Evolutionary conservation across 1,284 basidiomycete species (phyloP).

Genomic region (Trichosporon ovoides): DNA sequence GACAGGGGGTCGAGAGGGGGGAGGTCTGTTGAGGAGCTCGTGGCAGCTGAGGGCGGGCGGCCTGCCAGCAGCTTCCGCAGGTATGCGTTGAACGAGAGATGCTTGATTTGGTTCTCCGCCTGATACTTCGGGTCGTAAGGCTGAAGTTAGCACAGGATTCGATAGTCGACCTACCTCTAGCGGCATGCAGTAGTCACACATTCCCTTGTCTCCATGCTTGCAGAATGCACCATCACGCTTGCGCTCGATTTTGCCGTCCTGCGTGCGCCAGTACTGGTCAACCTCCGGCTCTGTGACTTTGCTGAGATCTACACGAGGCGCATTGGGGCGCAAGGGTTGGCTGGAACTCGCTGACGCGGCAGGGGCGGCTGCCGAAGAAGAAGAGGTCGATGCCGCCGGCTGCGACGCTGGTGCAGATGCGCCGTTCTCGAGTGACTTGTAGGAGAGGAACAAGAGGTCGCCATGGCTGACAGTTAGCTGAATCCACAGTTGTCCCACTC

Average conservation of each 20-base stretch:
- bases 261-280: slow-evolving; percentile 76
- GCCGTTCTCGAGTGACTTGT: slow-evolving; percentile 52
- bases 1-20: slow-evolving; percentile 78
- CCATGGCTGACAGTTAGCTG: slow-evolving; percentile 64
- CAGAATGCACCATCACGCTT: slow-evolving; percentile 79
- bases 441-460: slow-evolving; percentile 82
- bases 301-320: slow-evolving; percentile 23
- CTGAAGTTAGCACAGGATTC: slow-evolving; percentile 28
- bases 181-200: slow-evolving; percentile 99
- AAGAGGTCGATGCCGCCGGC: slow-evolving; percentile 11
- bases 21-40: slow-evolving; percentile 54
- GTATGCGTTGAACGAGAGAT: slow-evolving; percentile 92
- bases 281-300: slow-evolving; percentile 72
- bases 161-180: slow-evolving; percentile 60
- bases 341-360: slow-evolving; percentile 10
- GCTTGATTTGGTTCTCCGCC: slow-evolving; percentile 86
- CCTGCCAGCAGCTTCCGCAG: slow-evolving; percentile 67
- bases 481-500: slow-evolving; percentile 36
- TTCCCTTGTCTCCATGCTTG: slow-evolving; percentile 88
- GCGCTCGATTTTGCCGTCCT: slow-evolving; percentile 83
- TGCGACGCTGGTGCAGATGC: background rate
- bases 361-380: slow-evolving; percentile 11
- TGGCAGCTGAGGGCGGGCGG: slow-evolving; percentile 56
- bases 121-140: slow-evolving; percentile 92
- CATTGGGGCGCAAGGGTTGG: background rate